Percentiles rank a stretch among this genome's conserved stretches.
Conservation (phyloP, 2,329 filamentous ascomycete species). For the Metarhizium album region DNA sequence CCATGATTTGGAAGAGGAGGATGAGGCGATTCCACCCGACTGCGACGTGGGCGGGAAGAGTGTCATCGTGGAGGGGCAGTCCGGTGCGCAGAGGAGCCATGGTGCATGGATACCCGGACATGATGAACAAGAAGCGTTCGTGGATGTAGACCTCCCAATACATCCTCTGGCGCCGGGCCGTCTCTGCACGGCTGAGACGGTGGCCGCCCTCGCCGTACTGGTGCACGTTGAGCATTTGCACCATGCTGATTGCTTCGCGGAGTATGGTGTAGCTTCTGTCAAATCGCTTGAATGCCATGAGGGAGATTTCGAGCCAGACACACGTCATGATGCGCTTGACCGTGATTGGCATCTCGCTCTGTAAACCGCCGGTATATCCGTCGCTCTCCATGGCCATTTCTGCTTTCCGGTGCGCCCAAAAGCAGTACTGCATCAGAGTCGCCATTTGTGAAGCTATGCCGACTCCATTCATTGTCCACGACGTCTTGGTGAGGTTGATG, state of each 20-base stretch:
- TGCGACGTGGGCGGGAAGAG: conserved; percentile 25
- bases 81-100: conserved; percentile 22
- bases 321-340: conserved; percentile 36
- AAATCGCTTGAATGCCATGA: conserved; percentile 34
- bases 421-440: conserved; percentile 14
- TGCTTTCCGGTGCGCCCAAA: conserved; percentile 15
- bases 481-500: conserved; percentile 23
- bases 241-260: conserved; percentile 33
- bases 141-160: conserved; percentile 16
- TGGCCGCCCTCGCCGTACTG: conserved; percentile 20
- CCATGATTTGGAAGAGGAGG: conserved; percentile 26
- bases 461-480: conserved; percentile 15
- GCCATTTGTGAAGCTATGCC: conserved; percentile 21
- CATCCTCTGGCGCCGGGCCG: conserved; percentile 12
- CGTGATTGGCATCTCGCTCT: conserved; percentile 26
- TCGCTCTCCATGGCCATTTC: conserved; percentile 20
- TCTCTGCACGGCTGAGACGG: conserved; percentile 8
- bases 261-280: conserved; percentile 38
- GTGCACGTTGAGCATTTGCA: conserved; percentile 33
- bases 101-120: conserved; percentile 32
- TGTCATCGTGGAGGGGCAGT: conserved; percentile 20
- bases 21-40: conserved; percentile 27
- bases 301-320: conserved; percentile 39
- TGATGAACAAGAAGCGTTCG: conserved; percentile 39
- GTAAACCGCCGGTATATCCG: conserved; percentile 19